Percentiles rank a stretch among this genome's conserved stretches.
phyloP scores from a whole-genome alignment of 2,329 filamentous ascomycete genomes.

The Phoma sp. region DNA sequence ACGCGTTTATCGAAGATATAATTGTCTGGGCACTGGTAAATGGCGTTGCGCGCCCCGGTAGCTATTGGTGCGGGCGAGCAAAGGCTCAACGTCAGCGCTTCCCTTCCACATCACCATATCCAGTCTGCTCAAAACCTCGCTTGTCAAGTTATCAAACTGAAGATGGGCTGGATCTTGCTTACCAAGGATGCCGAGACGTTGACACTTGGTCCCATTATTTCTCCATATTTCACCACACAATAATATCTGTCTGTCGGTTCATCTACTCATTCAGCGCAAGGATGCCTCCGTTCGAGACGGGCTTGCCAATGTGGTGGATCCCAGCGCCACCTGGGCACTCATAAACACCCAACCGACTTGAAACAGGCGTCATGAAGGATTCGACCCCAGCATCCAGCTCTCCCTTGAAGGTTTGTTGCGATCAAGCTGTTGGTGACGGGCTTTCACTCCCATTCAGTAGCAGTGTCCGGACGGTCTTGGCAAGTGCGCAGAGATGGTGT shows the following conservation, averaged over 20 bases:
- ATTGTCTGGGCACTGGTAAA: neutral
- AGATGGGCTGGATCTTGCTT: neutral
- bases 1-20: neutral
- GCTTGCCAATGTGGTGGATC: constrained; percentile 23
- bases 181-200: neutral
- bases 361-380: constrained; percentile 21
- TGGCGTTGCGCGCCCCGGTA: neutral
- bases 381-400: constrained; percentile 1
- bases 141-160: neutral
- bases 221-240: neutral
- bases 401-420: constrained; percentile 11
- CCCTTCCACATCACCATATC: constrained; percentile 2
- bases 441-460: constrained; percentile 16
- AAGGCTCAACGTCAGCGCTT: neutral
- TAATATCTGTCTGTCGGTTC: neutral
- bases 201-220: neutral
- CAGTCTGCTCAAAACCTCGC: constrained; percentile 2
- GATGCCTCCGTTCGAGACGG: constrained; percentile 5
- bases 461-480: constrained; percentile 14
- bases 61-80: neutral
- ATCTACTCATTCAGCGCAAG: neutral
- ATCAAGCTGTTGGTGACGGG: constrained; percentile 23
- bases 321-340: too few species aligned
- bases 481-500: constrained; percentile 16
- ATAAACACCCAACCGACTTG: too few species aligned